Base-by-base conservation (phyloP, 306 rosid species). In the Cicer chorassanicum region DNA sequence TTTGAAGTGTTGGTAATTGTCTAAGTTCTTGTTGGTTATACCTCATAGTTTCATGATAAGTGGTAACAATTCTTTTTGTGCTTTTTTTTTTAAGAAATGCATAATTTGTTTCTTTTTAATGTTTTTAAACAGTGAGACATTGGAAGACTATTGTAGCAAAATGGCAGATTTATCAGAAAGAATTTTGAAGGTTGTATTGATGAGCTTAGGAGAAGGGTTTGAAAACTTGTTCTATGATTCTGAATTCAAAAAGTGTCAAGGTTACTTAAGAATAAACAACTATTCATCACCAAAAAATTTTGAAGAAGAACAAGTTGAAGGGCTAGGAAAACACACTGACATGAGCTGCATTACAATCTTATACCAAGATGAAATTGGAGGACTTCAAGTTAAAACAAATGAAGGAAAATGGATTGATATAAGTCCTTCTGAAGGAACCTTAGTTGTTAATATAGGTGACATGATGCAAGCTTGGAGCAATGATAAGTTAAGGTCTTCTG, bases 401-500 rank as follows among this genome's bases (percentile, higher is more conserved):
- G 96, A 89, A 4, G 95, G 95, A 4, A 76, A 90, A 16, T 94
- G 99, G 99, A 82, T 90, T 72, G 93, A 94, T 56, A 86, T 94
- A 79, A 76, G 39, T 40, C 97, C 99, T 2, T 87, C 86, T 42
- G 93, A 89, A 29, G 97, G 91, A 6, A 80, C 93, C 9, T 83
- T 94, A 1, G 89, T 92, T 75, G 97, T 94, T 76, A 94, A 94
- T 82, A 79, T 94, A 4, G 99, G 99, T 0, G 99, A 94, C 24
- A 81, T 92, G 90, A 65, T 94, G 65, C 99, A 94, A 84, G 99
- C 97, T 73, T 92, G 99, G 96, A 88, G 97, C 78, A 94, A 94
- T 81, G 92, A 92, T 43, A 84, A 71, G 61, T 42, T 94, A 6
- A 89, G 93, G 19, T 94, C 99, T 9, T 94, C 99, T 12, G 97